These are phyloP conservation scores for Apostasia ramifera DNA, from an alignment of 106 monocot species.

Conservation along the genomic window DNA sequence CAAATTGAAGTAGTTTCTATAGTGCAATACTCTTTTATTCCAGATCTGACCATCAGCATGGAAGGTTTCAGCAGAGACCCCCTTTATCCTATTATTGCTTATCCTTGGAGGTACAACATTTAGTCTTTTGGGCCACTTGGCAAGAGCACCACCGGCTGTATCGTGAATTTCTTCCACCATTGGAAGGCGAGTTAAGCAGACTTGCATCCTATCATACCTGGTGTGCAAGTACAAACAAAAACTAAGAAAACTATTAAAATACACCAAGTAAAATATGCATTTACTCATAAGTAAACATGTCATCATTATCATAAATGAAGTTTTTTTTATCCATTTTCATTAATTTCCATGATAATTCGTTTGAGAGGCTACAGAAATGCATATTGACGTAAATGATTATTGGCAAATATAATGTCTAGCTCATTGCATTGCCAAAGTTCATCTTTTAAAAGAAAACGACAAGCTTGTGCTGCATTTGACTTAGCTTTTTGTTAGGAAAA, in stretches of 20 bases:
- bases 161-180: slow-evolving; percentile 27
- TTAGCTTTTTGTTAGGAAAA: too few relatives aligned
- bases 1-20: slow-evolving; percentile 31
- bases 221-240: slow-evolving; percentile 9
- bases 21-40: slow-evolving; percentile 46
- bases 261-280: too few relatives aligned
- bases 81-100: slow-evolving; percentile 31
- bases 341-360: too few relatives aligned
- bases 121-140: slow-evolving; percentile 67
- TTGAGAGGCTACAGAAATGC: too few relatives aligned
- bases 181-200: slow-evolving; percentile 60
- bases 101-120: slow-evolving; percentile 56
- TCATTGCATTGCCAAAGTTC: too few relatives aligned
- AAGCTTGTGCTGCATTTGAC: too few relatives aligned
- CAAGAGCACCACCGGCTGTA: slow-evolving; percentile 38
- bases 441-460: too few relatives aligned
- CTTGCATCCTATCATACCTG: slow-evolving; percentile 59
- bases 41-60: slow-evolving; percentile 48
- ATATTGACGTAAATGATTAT: too few relatives aligned
- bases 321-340: too few relatives aligned
- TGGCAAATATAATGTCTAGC: too few relatives aligned
- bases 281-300: too few relatives aligned
- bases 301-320: too few relatives aligned
- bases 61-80: slow-evolving; percentile 38
- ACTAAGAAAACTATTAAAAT: neutral